Base-by-base conservation (phyloP, 352 stramenopile species). In the Pythium aquatile region DNA sequence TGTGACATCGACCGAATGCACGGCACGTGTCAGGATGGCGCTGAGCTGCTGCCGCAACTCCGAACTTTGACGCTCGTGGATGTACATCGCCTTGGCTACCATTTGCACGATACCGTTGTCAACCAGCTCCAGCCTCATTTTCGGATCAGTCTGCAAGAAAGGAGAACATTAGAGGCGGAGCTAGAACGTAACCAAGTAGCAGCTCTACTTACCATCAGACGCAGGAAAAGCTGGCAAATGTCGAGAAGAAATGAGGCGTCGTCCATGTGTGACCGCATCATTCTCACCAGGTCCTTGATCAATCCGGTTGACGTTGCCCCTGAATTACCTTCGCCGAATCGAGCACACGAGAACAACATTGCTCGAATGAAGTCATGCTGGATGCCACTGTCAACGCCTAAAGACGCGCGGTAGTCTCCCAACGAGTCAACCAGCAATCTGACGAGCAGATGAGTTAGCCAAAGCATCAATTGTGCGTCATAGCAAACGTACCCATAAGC, bases 21-120 rank as follows among this genome's bases (percentile, higher is more conserved):
- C 26, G 0, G 51, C 62, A 26, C 51, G 47, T 17, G 33, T 57
- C 24, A 72, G 17, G 3, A 72, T 42, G 7, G 20, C 20, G 14
- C n/a, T 28, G 1, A 72, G 59, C 16, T 14, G 44, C 4, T 64
- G 24, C 11, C 39, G 26, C 2, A 61, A 20, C 11, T 35, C 24
- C 3, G 54, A 5, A 28, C 30, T 16, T 9, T 60, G 44, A 8
- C 46, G 9, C 20, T 63, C 20, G 47, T 70, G 58, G 16, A 65
- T 17, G 39, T 66, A 66, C 10, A 66, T 40, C 4, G 58, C 53
- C 30, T 66, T 71, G 1, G 58, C 47, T 1, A 66, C 47, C n/a
- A 71, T 17, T 44, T 63, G 55, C 17, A 69, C 55, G 37, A 69
- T 44, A 16, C 61, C 61, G 44, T 53, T 67, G 46, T 61, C 61